phyloP scores from a whole-genome alignment of 176 grass and related monocot genomes.

The Eremochloa ophiuroides region DNA sequence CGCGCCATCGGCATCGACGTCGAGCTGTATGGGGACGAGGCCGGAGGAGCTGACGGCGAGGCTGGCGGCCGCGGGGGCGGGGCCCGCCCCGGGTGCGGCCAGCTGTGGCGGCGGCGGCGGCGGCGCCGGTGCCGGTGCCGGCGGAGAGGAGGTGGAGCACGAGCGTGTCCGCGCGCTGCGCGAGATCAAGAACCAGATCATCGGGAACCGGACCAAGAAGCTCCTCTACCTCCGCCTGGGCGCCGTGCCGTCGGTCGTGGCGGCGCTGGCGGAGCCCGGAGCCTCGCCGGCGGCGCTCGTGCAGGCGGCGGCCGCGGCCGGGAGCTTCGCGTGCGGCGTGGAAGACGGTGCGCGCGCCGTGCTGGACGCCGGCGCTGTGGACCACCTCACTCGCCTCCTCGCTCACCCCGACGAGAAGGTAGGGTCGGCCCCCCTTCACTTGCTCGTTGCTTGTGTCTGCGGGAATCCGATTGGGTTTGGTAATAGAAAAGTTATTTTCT shows the following conservation, averaged over 20 bases:
- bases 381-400: slow-evolving; percentile 66
- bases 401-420: slow-evolving; percentile 83
- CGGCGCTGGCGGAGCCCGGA: slow-evolving; percentile 45
- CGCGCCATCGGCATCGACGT: not conserved
- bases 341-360: slow-evolving; percentile 91
- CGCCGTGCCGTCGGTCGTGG: slow-evolving; percentile 77
- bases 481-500: not conserved
- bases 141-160: slow-evolving; percentile 28
- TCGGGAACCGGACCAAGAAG: slow-evolving; percentile 98
- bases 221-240: slow-evolving; percentile 79
- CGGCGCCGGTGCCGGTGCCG: slow-evolving; percentile 2
- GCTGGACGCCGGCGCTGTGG: slow-evolving; percentile 59
- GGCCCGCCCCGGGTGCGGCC: not conserved
- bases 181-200: slow-evolving; percentile 99
- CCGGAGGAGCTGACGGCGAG: slow-evolving; percentile 61
- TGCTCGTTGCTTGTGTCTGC: slow-evolving; percentile 17
- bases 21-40: slow-evolving; percentile 42
- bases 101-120: not conserved
- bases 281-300: slow-evolving; percentile 55
- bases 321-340: slow-evolving; percentile 94
- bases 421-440: slow-evolving; percentile 1
- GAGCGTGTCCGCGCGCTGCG: slow-evolving; percentile 69
- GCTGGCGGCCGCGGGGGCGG: slow-evolving; percentile 30
- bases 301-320: slow-evolving; percentile 80
- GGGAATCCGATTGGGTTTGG: slow-evolving; percentile 15